A percentile compares a stretch with the other conserved stretches of the same genome.
Conservation (phyloP, 176 grass and related monocot species). For the Echinochloa phyllopogon region DNA sequence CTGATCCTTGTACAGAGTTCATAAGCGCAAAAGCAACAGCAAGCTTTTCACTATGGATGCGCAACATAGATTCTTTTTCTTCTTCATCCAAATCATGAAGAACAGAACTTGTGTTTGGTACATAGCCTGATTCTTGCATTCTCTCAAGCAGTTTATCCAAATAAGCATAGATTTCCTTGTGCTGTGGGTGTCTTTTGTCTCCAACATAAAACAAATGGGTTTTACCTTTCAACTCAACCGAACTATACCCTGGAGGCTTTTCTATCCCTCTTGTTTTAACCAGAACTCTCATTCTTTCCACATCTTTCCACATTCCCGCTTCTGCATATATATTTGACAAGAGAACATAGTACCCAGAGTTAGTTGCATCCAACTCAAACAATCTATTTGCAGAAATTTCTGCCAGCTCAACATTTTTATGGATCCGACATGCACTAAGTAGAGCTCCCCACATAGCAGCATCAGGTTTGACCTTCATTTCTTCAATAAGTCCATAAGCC, state of each 20-base stretch:
- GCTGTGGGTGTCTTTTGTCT: conserved; percentile 75
- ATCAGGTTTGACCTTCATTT: conserved; percentile 89
- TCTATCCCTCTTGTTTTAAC: conserved; percentile 74
- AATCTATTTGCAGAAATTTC: conserved; percentile 77
- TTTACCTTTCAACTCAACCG: conserved; percentile 76
- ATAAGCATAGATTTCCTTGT: conserved; percentile 76
- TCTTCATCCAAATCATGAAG: conserved; percentile 90
- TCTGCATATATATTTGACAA: conserved; percentile 90
- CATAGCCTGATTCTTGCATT: conserved; percentile 81
- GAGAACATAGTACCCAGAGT: conserved; percentile 82
- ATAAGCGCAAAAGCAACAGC: conserved; percentile 91
- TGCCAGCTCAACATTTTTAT: conserved; percentile 89
- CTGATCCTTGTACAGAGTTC: conserved; percentile 63
- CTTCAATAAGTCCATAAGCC: conserved; percentile 75
- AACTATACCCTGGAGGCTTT: conserved; percentile 89
- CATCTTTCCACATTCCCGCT: conserved; percentile 82
- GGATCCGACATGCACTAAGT: conserved; percentile 74
- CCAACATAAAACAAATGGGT: conserved; percentile 93
- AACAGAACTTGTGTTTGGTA: conserved; percentile 82
- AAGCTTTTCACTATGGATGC: conserved; percentile 90
- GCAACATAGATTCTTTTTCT: conserved; percentile 76
- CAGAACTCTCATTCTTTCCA: conserved; percentile 69
- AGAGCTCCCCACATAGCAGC: conserved; percentile 85
- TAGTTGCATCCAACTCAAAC: conserved; percentile 78
- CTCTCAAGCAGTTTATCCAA: conserved; percentile 74